Evolutionary conservation across 106 monocot genomes (phyloP).

Genomic region (Narthecium ossifragum): DNA sequence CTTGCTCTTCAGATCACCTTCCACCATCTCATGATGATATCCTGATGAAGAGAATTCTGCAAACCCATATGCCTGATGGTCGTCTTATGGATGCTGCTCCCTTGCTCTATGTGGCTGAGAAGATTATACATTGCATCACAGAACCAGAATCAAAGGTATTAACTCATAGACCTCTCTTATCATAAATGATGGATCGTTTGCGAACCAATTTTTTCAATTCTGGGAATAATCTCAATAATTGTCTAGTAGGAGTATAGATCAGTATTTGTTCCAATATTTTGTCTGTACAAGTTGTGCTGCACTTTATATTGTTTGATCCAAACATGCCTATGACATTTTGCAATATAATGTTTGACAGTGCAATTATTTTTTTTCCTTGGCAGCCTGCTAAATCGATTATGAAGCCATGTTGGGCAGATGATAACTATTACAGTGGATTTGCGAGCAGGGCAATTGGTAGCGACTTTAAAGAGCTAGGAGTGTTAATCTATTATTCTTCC

Average conservation of each 20-base stretch:
- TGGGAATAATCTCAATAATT: too few relatives aligned
- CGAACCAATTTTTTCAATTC: too few relatives aligned
- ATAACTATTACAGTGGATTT: neutral
- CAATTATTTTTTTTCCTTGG: neutral
- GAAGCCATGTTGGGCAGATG: neutral
- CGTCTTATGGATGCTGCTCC: slow-evolving; percentile 12
- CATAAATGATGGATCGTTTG: too few relatives aligned
- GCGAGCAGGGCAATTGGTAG: too few relatives aligned
- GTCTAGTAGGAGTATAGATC: too few relatives aligned
- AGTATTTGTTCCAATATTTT: too few relatives aligned
- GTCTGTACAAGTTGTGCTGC: too few relatives aligned
- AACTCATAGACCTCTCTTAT: neutral
- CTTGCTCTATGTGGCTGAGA: slow-evolving; percentile 17
- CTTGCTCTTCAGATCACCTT: neutral
- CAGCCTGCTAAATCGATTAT: neutral
- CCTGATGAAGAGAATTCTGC: slow-evolving; percentile 24
- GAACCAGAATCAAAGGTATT: slow-evolving; percentile 5
- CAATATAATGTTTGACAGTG: neutral
- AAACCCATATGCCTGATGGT: slow-evolving; percentile 26
- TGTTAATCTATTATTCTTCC: neutral
- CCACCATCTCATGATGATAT: slow-evolving; percentile 17
- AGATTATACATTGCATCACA: slow-evolving; percentile 6
- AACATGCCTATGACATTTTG: neutral
- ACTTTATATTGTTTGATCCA: too few relatives aligned
- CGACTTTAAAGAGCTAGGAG: neutral